Conservation (phyloP, 208 protist species). For the Trypanosomatidae sp. region DNA sequence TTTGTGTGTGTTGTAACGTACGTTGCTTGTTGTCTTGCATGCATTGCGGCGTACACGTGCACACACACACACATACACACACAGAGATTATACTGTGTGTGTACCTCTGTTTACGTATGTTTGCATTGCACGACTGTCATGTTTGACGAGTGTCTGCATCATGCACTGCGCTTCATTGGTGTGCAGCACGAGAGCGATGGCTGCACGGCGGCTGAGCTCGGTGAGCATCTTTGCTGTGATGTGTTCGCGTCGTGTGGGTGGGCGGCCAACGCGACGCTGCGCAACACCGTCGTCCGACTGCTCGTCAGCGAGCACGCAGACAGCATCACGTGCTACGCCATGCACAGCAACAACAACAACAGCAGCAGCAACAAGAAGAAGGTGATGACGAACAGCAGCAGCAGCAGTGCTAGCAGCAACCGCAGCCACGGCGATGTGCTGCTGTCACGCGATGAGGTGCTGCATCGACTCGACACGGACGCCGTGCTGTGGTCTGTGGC, state of each 20-base stretch:
- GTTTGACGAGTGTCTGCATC: slow-evolving; percentile 43
- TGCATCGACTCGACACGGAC: too few species aligned
- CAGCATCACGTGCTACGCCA: neutral
- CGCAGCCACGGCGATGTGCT: too few species aligned
- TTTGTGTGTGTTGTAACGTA: too few species aligned
- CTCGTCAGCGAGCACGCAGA: slow-evolving; percentile 7
- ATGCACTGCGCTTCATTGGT: slow-evolving; percentile 43
- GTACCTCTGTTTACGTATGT: neutral
- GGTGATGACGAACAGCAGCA: slow-evolving; percentile 1
- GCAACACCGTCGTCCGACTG: slow-evolving; percentile 29
- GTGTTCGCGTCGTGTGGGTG: slow-evolving; percentile 40
- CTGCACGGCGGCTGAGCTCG: slow-evolving; percentile 31
- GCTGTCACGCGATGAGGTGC: too few species aligned
- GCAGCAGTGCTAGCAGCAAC: too few species aligned
- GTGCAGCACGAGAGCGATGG: slow-evolving; percentile 27
- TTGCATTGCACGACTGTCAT: too few species aligned
- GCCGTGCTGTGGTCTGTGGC: too few species aligned
- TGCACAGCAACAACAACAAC: neutral
- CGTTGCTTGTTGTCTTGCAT: slow-evolving; percentile 43
- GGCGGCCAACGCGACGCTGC: slow-evolving; percentile 17
- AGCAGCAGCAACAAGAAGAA: slow-evolving; percentile 5
- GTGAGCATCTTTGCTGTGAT: slow-evolving; percentile 52
- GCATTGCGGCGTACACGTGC: slow-evolving; percentile 13
- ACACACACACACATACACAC: neutral
- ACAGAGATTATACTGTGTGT: neutral